Conservation (phyloP, 768 basidiomycete genomes). For the Leccinum boreale region DNA sequence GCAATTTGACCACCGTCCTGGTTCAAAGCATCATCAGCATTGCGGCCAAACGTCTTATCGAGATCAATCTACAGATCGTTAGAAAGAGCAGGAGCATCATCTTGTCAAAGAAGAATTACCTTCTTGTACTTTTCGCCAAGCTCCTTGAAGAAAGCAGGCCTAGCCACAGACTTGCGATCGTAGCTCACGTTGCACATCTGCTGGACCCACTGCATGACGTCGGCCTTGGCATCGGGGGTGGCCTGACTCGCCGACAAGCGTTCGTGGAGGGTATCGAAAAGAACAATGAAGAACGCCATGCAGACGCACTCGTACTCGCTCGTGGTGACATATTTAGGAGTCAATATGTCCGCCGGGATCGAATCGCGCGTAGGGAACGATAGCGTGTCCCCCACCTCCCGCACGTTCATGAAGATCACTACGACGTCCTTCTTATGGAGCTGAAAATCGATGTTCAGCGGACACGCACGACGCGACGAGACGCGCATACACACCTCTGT, state of each 20-base stretch:
- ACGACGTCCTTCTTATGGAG: neutral
- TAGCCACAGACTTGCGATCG: neutral
- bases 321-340: neutral
- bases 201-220: neutral
- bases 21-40: neutral
- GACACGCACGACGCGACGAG: too few species aligned
- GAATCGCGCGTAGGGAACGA: neutral
- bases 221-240: neutral
- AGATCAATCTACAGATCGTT: neutral
- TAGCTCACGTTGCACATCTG: neutral
- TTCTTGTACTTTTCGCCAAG: neutral
- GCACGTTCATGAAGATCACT: neutral
- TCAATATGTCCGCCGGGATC: neutral
- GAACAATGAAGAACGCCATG: slow-evolving; percentile 8
- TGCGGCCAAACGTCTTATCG: neutral
- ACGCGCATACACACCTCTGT: neutral
- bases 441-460: neutral
- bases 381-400: neutral
- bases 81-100: neutral
- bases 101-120: neutral
- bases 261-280: slow-evolving; percentile 4
- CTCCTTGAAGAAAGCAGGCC: neutral
- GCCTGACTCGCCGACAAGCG: neutral
- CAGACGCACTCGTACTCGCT: neutral
- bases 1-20: neutral